phyloP scores from a whole-genome alignment of 139 green algal genomes.

The Coccomyxa sp. region DNA sequence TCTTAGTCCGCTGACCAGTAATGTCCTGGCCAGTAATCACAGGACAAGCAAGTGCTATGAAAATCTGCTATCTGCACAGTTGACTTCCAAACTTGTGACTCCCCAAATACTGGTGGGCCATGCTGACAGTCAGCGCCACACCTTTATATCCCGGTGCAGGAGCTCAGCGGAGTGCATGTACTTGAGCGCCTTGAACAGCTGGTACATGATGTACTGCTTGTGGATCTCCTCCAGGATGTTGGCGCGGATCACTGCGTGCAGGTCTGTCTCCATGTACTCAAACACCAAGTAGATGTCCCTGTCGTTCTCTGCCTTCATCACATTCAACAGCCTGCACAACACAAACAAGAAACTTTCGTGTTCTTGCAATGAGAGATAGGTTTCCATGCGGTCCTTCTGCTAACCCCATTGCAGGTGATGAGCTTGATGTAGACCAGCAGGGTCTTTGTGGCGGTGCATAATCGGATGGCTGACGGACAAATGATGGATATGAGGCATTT shows the following conservation, averaged over 20 bases:
- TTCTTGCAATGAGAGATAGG: too few species aligned
- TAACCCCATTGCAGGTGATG: too few species aligned
- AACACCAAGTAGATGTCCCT: slow-evolving; percentile 95
- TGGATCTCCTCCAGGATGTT: slow-evolving; percentile 96
- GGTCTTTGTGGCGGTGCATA: too few species aligned
- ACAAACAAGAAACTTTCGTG: background rate
- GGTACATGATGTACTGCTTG: slow-evolving; percentile 99
- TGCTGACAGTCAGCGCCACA: slow-evolving; percentile 8
- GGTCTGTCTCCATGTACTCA: slow-evolving; percentile 97
- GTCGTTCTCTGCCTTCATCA: slow-evolving; percentile 96
- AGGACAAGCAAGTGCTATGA: background rate
- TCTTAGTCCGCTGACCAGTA: background rate
- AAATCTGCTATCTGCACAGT: background rate
- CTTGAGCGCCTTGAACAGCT: slow-evolving; percentile 94
- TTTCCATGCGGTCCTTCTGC: too few species aligned
- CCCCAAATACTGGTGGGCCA: too few species aligned
- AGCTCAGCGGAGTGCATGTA: slow-evolving; percentile 97
- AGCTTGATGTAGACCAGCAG: too few species aligned
- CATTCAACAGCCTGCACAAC: slow-evolving; percentile 81
- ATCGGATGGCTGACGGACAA: too few species aligned
- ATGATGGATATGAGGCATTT: too few species aligned
- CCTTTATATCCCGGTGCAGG: slow-evolving; percentile 97
- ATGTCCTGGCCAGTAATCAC: background rate
- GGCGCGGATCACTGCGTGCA: slow-evolving; percentile 91
- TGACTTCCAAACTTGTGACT: too few species aligned